These are phyloP conservation scores for Chaetomium sp. DNA, from an alignment of 2,329 filamentous ascomycete genomes.

Conservation along the genomic window DNA sequence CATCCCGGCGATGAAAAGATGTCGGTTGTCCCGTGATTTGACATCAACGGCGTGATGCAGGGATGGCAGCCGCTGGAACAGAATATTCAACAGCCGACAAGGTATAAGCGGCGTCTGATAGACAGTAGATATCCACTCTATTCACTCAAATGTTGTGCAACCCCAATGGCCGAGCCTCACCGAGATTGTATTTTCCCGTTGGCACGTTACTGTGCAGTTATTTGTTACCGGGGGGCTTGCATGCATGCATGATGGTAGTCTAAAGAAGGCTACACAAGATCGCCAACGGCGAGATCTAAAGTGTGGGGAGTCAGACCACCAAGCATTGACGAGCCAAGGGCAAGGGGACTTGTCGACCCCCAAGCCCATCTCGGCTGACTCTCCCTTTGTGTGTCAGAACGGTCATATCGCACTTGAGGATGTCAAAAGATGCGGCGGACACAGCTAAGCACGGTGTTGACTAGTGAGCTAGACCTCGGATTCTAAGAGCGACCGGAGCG, in stretches of 20 bases:
- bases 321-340: slow-evolving; percentile 14
- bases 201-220: background rate
- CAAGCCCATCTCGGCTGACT: background rate
- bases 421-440: background rate
- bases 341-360: background rate
- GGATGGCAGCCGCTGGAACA: background rate
- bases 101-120: background rate
- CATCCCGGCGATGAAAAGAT: background rate
- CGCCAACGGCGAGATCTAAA: slow-evolving; percentile 9
- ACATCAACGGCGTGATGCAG: background rate
- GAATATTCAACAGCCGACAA: background rate
- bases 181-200: background rate
- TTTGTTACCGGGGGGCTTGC: background rate
- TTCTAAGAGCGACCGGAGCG: background rate
- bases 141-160: background rate
- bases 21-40: background rate
- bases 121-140: background rate
- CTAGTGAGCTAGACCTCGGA: background rate
- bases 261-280: slow-evolving; percentile 16
- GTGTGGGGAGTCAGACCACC: slow-evolving; percentile 17
- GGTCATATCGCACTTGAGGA: background rate
- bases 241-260: slow-evolving; percentile 8
- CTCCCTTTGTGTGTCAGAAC: slow-evolving; percentile 10
- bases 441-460: background rate
- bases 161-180: background rate